phyloP scores from a whole-genome alignment of 179 eudicot genomes.

The Beta corolliflora region DNA sequence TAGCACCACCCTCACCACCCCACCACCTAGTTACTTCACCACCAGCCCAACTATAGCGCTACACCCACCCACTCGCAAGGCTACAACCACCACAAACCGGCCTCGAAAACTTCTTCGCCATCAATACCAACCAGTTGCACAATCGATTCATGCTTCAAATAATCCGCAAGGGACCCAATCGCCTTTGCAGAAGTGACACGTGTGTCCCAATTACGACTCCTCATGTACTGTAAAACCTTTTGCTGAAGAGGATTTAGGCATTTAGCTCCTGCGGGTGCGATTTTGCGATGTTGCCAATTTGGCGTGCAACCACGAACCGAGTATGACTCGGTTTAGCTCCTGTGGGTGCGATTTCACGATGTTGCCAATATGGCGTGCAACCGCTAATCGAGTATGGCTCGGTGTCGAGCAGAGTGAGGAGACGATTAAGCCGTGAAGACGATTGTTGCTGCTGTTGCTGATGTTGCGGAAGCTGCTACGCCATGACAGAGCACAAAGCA shows the following conservation, averaged over 20 bases:
- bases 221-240: conserved; percentile 78
- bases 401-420: conserved; percentile 84
- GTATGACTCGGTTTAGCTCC: too few species aligned
- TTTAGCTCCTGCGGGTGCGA: conserved; percentile 86
- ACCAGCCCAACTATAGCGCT: too few species aligned
- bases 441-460: conserved; percentile 30
- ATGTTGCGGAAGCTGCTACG: too few species aligned
- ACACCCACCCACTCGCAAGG: conserved; percentile 7
- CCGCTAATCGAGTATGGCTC: too few species aligned
- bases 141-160: conserved; percentile 62
- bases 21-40: too few species aligned
- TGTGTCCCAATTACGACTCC: conserved; percentile 91
- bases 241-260: conserved; percentile 59
- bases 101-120: conserved; percentile 48
- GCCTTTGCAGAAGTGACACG: conserved; percentile 97
- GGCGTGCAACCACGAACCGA: conserved; percentile 88
- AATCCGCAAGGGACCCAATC: conserved; percentile 88
- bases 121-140: conserved; percentile 42
- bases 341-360: too few species aligned
- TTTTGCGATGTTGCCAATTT: conserved; percentile 90
- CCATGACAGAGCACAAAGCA: too few species aligned
- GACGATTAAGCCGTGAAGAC: conserved; percentile 87
- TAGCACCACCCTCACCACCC: too few species aligned
- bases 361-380: too few species aligned
- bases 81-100: conserved; percentile 37